These are phyloP conservation scores for Neobulgaria alba DNA, from an alignment of 2,329 filamentous ascomycete genomes.

Conservation along the genomic window DNA sequence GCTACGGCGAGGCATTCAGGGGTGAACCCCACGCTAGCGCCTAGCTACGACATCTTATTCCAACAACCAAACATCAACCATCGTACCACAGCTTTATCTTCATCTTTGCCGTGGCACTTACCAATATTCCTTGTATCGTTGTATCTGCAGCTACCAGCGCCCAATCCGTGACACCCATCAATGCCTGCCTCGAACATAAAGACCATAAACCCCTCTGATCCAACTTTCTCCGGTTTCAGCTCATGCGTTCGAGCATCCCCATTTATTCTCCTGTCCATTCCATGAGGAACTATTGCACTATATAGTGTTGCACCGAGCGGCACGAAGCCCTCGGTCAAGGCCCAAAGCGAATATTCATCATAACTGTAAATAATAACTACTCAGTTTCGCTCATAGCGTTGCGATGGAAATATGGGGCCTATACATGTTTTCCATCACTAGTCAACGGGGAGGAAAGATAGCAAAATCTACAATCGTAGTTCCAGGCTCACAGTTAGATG, in stretches of 20 bases:
- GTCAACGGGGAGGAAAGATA: too few species aligned
- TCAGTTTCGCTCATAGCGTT: too few species aligned
- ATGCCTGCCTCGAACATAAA: conserved; percentile 55
- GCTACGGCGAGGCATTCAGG: too few species aligned
- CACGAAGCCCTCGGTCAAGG: too few species aligned
- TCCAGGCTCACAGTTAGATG: too few species aligned
- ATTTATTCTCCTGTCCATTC: conserved; percentile 44
- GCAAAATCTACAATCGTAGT: too few species aligned
- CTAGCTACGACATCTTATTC: too few species aligned
- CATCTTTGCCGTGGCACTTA: neutral
- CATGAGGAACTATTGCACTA: conserved; percentile 52
- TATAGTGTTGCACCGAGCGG: conserved; percentile 51
- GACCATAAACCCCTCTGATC: conserved; percentile 46
- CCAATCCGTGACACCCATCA: conserved; percentile 64
- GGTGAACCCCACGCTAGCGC: too few species aligned
- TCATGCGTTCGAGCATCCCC: conserved; percentile 42
- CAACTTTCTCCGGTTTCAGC: conserved; percentile 44
- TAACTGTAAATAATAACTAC: too few species aligned
- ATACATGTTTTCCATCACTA: too few species aligned
- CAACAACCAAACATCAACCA: too few species aligned
- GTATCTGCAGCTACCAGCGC: conserved; percentile 28
- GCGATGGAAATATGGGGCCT: too few species aligned
- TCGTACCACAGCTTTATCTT: conserved; percentile 1
- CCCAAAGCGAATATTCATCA: conserved; percentile 45
- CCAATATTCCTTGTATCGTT: neutral